phyloP scores from a whole-genome alignment of 768 basidiomycete genomes.

The Mycena chlorophos region DNA sequence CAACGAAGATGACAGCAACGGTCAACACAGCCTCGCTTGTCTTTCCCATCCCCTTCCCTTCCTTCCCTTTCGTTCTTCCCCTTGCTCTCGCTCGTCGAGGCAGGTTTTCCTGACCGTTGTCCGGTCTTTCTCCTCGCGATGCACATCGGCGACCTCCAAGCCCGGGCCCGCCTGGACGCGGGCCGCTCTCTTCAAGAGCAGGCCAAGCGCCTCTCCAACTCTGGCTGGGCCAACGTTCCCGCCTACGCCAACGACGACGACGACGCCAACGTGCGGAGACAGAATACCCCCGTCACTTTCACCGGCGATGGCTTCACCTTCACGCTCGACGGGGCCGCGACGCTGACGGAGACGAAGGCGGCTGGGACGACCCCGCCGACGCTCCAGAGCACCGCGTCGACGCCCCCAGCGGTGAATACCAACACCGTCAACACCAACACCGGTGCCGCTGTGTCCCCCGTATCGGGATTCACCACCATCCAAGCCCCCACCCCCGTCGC shows the following conservation, averaged over 20 bases:
- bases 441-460: no score
- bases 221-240: not conserved
- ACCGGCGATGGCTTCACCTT: not conserved
- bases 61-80: no score
- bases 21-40: no score
- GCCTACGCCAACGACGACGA: not conserved
- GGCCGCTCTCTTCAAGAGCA: slow-evolving; percentile 28
- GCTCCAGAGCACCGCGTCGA: not conserved
- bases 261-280: not conserved
- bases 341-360: not conserved
- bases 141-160: no score
- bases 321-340: not conserved
- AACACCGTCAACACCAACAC: no score
- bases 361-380: not conserved
- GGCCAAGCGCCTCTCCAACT: slow-evolving; percentile 24
- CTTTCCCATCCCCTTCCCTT: no score
- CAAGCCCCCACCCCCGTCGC: not conserved
- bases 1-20: no score
- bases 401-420: not conserved
- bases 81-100: no score
- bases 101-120: no score
- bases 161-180: slow-evolving; percentile 26
- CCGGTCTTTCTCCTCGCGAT: no score
- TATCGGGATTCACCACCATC: no score
- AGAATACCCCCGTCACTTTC: not conserved